These are phyloP conservation scores for Quercus ilex DNA, from an alignment of 306 rosid species.

Conservation along the genomic window DNA sequence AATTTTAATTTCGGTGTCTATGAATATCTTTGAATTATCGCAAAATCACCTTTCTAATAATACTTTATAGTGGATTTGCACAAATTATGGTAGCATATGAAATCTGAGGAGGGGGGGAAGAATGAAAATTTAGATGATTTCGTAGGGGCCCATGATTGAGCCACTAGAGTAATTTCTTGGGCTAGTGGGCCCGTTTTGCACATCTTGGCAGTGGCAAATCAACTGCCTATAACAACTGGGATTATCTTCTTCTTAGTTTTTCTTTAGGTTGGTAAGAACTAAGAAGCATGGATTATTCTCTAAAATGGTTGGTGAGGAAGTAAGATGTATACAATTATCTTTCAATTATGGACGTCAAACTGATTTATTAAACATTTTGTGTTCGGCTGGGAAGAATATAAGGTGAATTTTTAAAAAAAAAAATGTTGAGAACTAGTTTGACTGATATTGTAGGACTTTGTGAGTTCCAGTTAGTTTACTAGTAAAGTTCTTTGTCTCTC, in stretches of 20 bases:
- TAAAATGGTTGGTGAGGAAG: background rate
- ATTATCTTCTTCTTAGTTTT: background rate
- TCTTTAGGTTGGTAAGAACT: background rate
- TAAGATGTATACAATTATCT: background rate
- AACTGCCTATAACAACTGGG: background rate
- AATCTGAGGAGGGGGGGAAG: background rate
- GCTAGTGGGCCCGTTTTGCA: conserved; percentile 5
- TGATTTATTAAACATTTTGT: too few species aligned
- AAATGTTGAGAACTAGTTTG: too few species aligned
- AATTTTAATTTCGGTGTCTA: background rate
- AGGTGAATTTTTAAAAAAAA: too few species aligned
- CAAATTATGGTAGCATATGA: background rate
- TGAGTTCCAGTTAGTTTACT: too few species aligned
- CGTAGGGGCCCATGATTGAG: background rate
- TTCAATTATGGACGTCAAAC: too few species aligned
- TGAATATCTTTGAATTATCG: background rate
- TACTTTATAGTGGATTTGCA: background rate
- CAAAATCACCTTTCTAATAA: background rate
- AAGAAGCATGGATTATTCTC: background rate
- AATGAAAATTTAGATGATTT: background rate
- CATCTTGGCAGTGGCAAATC: background rate
- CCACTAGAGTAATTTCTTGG: background rate
- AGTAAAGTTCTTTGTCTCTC: too few species aligned
- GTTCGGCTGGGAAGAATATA: too few species aligned
- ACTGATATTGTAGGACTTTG: too few species aligned